Evolutionary conservation across 2,329 filamentous ascomycete species (phyloP), one percentile per base, ranked within the genome.

Genomic region (Lasiodiplodia citricola): DNA sequence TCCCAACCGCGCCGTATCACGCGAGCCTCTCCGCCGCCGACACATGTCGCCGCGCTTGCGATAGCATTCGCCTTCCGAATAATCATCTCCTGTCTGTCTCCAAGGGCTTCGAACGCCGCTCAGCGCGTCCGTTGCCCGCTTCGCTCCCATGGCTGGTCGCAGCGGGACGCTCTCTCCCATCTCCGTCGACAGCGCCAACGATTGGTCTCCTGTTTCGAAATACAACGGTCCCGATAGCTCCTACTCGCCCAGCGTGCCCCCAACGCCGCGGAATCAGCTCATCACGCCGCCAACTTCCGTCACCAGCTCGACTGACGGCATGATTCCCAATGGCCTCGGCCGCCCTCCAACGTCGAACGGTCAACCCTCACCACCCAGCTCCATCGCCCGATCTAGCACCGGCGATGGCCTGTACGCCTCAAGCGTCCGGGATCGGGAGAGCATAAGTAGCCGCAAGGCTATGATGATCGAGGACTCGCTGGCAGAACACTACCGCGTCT

Each of bases 311-410:
- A 78, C 79, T 63, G 79, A 81, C 78, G 79, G 79, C 66, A 75
- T 75, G 72, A 79, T 83, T 75, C 89, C 87, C 84, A 79, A 85
- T 84, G 81, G 88, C 83, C 80, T 82, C 79, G 74, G 80, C 73
- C 76, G 77, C 74, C 65, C 65, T 47, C 60, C 60, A 11, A 64
- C 60, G 31, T 64, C 60, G 18, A 81, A 81, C 69, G 67, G 81
- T 73, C 88, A 87, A 75, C 87, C 95, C 65, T 97, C 95, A 63
- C 94, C 95, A 67, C 95, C 96, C 31, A 93, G 91, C 72, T 98
- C 95, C 5, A 86, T 97, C 73, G 93, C 92, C 71, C 87, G 92
- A 71, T 96, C 93, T 64, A 97, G 93, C 80, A 90, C 91, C 77
- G 93, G 92, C 68, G 92, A 91, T 51, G 87, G 87, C 70, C 80